phyloP scores from a whole-genome alignment of 305 asterid genomes.

The Fraxinus greggii region DNA sequence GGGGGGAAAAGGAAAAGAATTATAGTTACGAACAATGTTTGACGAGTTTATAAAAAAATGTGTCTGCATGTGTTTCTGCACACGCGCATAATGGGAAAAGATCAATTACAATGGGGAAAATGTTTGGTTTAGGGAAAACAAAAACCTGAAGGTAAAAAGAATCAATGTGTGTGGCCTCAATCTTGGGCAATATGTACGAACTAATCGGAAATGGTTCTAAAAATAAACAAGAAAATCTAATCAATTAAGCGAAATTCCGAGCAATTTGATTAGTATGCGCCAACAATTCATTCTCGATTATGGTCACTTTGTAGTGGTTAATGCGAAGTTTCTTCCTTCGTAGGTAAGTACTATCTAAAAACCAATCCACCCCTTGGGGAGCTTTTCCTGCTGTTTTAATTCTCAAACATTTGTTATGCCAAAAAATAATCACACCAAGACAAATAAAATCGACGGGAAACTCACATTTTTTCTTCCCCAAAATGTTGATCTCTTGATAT shows the following conservation, averaged over 20 bases:
- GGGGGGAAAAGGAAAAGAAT: not conserved
- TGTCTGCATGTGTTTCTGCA: not conserved
- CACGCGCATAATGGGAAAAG: conserved; percentile 12
- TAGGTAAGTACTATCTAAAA: conserved; percentile 14
- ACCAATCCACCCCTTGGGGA: not conserved
- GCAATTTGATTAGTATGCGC: conserved; percentile 18
- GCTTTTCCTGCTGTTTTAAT: conserved; percentile 1
- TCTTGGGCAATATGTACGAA: not conserved
- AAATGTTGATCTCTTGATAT: conserved; percentile 69
- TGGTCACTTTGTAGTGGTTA: conserved; percentile 12
- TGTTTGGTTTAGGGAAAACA: conserved; percentile 7
- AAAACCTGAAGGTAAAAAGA: not conserved
- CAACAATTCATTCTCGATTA: conserved; percentile 9
- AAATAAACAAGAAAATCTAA: conserved; percentile 9
- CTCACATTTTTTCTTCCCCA: conserved; percentile 94
- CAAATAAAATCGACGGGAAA: conserved; percentile 16
- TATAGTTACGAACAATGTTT: not conserved
- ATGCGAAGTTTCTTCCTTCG: conserved; percentile 12
- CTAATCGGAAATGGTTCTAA: not conserved
- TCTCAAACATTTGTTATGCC: conserved; percentile 9
- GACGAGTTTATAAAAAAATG: not conserved
- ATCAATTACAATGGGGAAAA: conserved; percentile 5
- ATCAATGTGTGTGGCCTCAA: not conserved
- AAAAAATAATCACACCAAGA: conserved; percentile 11
- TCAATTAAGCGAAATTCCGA: conserved; percentile 3